Base-by-base conservation (phyloP, 208 protist species). In the Trypanosoma scelopori region DNA sequence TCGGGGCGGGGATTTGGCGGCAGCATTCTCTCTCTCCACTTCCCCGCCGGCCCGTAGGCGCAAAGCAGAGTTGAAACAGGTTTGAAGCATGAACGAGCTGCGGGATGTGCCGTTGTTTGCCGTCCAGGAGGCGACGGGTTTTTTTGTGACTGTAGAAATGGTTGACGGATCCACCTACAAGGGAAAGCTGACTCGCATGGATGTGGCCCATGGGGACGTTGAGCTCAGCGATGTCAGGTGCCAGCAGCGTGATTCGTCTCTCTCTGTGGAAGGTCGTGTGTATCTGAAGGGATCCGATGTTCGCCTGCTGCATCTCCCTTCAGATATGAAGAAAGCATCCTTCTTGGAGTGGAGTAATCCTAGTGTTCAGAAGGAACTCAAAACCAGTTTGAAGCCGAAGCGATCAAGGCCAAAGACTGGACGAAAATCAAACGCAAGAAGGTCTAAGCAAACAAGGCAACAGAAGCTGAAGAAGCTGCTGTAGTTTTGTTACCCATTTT, bases 91-190 rank as follows among this genome's bases (percentile, higher is more conserved):
- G 55, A 28, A 42, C 5, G 43, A n/a, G 25, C 42, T 37, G 9
- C 35, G 52, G 12, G 81, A 87, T 66, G 47, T 82, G 48, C 75
- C 86, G 22, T 49, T 68, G 16, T 69, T 61, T 22, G 62, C 85
- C 0, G 71, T 85, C n/a, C 47, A 67, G 35, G 87, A 93, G 45
- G 51, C 71, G 1, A 61, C 78, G 2, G 64, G 69, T 49, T 60
- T 67, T 28, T 59, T 75, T 28, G 73, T 93, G 6, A 74, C 58
- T 3, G 81, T 90, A 1, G 87, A 93, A 61, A 89, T 82, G 5
- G 63, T 78, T 27, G 77, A 88, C 11, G 77, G 79, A 25, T 49
- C 65, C 60, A 23, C 68, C 12, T 86, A 82, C 48, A 78, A 48
- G 49, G 87, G 87, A 5, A 90, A 78, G 32, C 66, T 93, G 22